Base-by-base conservation (phyloP, 2,329 filamentous ascomycete genomes). In the Chrysosphaeria jannelii region DNA sequence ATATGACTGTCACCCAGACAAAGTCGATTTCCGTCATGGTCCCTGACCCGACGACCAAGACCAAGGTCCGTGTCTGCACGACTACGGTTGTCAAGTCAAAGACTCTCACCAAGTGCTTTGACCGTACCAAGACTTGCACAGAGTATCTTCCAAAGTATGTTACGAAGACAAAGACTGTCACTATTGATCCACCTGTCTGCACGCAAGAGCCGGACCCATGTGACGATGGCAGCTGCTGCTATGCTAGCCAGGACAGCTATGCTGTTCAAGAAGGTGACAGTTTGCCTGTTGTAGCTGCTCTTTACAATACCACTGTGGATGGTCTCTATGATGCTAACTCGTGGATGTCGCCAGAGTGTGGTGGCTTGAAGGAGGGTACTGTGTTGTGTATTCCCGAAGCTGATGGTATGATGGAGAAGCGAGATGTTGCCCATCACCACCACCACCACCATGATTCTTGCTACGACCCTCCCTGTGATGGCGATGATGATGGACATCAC, bases 91-190 rank as follows among this genome's bases (percentile, higher is more conserved):
- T 24, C 22, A 21, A 23, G 19, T 23, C 21, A 6, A 27, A 21
- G 23, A 29, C 27, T 5, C 11, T 27, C 12, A 29, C 27, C 13
- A 24, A 24, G 21, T 29, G 27, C 19, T 11, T 29, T 17, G 23
- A 27, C 23, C 27, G 23, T 19, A 25, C 18, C 21, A 21, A 27
- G 18, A 29, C 27, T 8, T 14, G 23, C 9, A 29, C 25, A 10
- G 24, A 27, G 21, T 29, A 21, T 12, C 22, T 24, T 10, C 27
- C 27, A 17, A 24, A 23, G 21, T 21, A 21, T 23, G 23, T 13
- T 10, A 29, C 27, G 4, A 23, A 19, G 7, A 26, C 25, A 8
- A 20, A 24, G 12, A 29, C 27, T 8, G 25, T 23, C 18, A 28
- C 26, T 12, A 20, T 22, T 14, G 13, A 23, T 4, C 25, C 25